Percentiles rank a stretch among this genome's conserved stretches.
These are phyloP conservation scores for Penicillium sp. DNA, from an alignment of 2,329 filamentous ascomycete species.

Conservation along the genomic window DNA sequence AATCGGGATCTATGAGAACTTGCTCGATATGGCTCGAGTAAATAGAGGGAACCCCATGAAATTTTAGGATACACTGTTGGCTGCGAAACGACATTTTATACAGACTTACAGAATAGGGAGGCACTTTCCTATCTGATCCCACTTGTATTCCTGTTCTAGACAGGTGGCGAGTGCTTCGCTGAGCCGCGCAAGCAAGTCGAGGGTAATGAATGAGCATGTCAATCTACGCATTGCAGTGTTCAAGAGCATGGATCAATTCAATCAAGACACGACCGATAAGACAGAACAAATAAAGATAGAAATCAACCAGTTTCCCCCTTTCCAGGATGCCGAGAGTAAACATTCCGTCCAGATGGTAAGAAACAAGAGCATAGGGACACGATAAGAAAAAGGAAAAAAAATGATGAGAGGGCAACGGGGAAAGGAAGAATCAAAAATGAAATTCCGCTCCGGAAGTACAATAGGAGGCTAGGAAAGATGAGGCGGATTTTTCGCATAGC, in stretches of 20 bases:
- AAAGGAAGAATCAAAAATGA: conserved; percentile 11
- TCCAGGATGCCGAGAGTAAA: conserved; percentile 20
- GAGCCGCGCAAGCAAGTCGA: too few relatives aligned
- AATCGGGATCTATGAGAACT: too few relatives aligned
- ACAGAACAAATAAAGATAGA: conserved; percentile 18
- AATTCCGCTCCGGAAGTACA: conserved; percentile 16
- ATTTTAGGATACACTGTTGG: too few relatives aligned
- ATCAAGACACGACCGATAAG: conserved; percentile 19
- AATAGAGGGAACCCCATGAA: too few relatives aligned
- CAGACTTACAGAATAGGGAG: too few relatives aligned
- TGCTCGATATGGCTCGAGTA: too few relatives aligned
- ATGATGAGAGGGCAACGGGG: conserved; percentile 10
- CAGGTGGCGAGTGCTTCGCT: too few relatives aligned
- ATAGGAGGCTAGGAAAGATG: conserved; percentile 17
- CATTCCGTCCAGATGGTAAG: conserved; percentile 24
- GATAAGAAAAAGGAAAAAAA: conserved; percentile 15
- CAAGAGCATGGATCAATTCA: conserved; percentile 20
- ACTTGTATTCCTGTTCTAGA: too few relatives aligned
- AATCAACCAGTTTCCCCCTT: conserved; percentile 18
- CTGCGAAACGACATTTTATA: too few relatives aligned
- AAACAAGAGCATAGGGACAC: conserved; percentile 14
- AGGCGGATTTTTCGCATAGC: conserved; percentile 18
- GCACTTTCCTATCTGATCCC: too few relatives aligned
- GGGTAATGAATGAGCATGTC: too few relatives aligned
- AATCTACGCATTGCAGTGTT: too few relatives aligned